Base-by-base conservation (phyloP, 176 grass and related monocot species). In the Carex myosuroides region DNA sequence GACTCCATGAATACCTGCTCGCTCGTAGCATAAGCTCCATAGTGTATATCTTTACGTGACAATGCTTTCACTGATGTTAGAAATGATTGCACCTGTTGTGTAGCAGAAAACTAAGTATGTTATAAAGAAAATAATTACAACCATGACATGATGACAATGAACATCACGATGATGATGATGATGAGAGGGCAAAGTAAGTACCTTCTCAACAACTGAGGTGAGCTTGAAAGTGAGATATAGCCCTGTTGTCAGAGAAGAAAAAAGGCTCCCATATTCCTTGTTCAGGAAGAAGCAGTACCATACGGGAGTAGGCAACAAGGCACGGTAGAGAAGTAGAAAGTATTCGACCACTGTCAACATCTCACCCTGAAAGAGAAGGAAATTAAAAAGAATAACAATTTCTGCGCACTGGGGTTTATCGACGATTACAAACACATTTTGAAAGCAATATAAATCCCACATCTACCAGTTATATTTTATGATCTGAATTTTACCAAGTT, bases 261-360 rank as follows among this genome's bases (percentile, higher is more conserved):
- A 95, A 24, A 99, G 88, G 87, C 96, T 99, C 29, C 96, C 96
- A 80, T 99, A 99, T 87, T 99, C 96, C 88, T 99, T 99, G 88
- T 99, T 99, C 48, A 99, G 73, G 72, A 99, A 99, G 86, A 99
- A 99, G 3, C 96, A 93, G 76, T 99, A 99, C 96, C 96, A 99
- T 71, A 99, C 91, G 60, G 96, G 88, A 60, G 93, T 87, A 79
- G 96, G 96, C 81, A 99, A 83, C 77, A 99, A 90, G 75, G 93
- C 96, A 13, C 96, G 96, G 80, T 99, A 95, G 60, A 99, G 74
- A 81, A 99, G 93, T 72, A 99, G 87, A 65, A 99, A 85, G 89
- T 99, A 99, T 88, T 99, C 97, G 57, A 99, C 93, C 24, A 99
- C 85, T 33, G 97, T 99, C 84, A 99, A 70, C 93, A 99, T 90